Conservation (phyloP, 2,329 filamentous ascomycete species). For the Elsinoe arachidis region DNA sequence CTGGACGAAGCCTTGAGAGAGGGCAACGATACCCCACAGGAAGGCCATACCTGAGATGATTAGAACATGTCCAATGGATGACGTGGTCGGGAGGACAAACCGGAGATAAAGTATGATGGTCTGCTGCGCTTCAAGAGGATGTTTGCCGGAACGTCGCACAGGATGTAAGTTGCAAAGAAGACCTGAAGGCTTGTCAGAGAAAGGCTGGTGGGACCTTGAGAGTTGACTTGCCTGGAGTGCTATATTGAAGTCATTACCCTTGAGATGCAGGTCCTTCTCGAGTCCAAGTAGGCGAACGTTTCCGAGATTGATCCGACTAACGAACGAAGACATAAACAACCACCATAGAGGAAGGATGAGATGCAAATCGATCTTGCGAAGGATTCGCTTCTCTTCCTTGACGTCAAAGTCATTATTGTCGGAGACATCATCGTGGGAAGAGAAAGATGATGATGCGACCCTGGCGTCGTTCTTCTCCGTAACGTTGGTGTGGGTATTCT, state of each 20-base stretch:
- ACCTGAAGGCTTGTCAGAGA: no score
- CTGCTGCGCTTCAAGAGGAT: slow-evolving; percentile 23
- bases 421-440: not conserved
- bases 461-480: not conserved
- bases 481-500: not conserved
- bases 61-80: no score
- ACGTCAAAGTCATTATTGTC: not conserved
- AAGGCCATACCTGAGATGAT: slow-evolving; percentile 11
- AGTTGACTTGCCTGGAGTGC: slow-evolving; percentile 23
- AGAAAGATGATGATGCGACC: not conserved
- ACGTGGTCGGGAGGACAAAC: no score
- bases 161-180: no score
- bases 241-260: slow-evolving; percentile 31
- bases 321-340: slow-evolving; percentile 26
- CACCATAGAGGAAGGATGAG: slow-evolving; percentile 10
- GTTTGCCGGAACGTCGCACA: no score
- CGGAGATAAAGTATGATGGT: slow-evolving; percentile 9
- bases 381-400: slow-evolving; percentile 7
- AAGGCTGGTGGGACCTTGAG: no score
- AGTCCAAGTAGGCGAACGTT: slow-evolving; percentile 34
- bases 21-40: slow-evolving; percentile 26
- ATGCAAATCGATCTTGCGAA: slow-evolving; percentile 11
- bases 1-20: slow-evolving; percentile 28
- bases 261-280: slow-evolving; percentile 27
- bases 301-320: slow-evolving; percentile 35